These are phyloP conservation scores for Thielaviopsis punctulata DNA, from an alignment of 2,329 filamentous ascomycete genomes.

Conservation along the genomic window DNA sequence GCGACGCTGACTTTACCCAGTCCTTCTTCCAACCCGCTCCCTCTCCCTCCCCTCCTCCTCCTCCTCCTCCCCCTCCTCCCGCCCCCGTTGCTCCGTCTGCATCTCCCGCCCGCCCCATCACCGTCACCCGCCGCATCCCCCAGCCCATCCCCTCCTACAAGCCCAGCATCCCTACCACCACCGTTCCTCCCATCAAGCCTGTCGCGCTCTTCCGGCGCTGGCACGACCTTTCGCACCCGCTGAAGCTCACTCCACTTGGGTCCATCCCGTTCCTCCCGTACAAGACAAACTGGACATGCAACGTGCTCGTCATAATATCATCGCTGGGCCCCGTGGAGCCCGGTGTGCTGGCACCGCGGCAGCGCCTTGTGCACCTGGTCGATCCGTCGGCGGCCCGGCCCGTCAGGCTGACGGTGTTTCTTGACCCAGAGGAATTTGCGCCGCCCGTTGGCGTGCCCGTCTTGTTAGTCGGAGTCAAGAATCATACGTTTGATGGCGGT, in stretches of 20 bases:
- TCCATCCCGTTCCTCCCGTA: conserved; percentile 35
- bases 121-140: conserved; percentile 18
- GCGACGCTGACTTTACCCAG: conserved; percentile 8
- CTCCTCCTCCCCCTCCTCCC: not conserved
- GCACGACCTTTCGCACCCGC: conserved; percentile 24
- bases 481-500: conserved; percentile 34
- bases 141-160: conserved; percentile 1
- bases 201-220: conserved; percentile 25
- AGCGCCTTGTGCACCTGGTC: conserved; percentile 32
- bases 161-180: not conserved
- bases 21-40: conserved; percentile 6
- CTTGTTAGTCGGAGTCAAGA: conserved; percentile 37
- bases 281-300: conserved; percentile 40
- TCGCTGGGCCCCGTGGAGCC: conserved; percentile 31
- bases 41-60: not conserved
- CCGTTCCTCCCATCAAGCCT: conserved; percentile 12
- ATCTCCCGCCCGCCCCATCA: conserved; percentile 12
- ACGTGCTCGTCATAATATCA: conserved; percentile 33
- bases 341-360: conserved; percentile 30
- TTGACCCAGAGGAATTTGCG: conserved; percentile 31
- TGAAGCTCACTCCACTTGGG: conserved; percentile 34
- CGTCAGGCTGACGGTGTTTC: conserved; percentile 35
- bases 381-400: conserved; percentile 35
- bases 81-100: not conserved
- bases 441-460: conserved; percentile 32